Evolutionary conservation across 1,284 basidiomycete species (phyloP).

Genomic region (Leucocoprinus gongylophorus): DNA sequence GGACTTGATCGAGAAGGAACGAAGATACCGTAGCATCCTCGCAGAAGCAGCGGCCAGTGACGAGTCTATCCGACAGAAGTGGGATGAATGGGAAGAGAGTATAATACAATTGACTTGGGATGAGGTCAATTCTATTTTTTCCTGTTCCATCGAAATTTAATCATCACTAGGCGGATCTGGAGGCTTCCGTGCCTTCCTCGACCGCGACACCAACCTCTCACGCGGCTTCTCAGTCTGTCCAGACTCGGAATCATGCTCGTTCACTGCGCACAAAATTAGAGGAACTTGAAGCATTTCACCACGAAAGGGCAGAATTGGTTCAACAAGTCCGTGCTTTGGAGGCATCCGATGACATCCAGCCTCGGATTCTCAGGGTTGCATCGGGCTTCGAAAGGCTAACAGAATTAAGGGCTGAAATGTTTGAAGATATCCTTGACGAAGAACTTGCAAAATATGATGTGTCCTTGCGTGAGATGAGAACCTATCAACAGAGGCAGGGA

Average conservation of each 20-base stretch:
- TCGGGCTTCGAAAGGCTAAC: conserved; percentile 55
- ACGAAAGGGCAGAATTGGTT: conserved; percentile 55
- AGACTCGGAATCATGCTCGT: conserved; percentile 60
- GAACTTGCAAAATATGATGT: conserved; percentile 79
- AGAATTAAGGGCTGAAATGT: conserved; percentile 78
- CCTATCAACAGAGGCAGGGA: conserved; percentile 56
- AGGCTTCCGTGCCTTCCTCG: conserved; percentile 61
- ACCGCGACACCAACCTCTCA: conserved; percentile 35
- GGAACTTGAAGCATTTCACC: conserved; percentile 68
- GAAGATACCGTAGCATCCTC: conserved; percentile 68
- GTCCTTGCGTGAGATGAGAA: conserved; percentile 59
- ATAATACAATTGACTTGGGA: conserved; percentile 67
- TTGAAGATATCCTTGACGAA: conserved; percentile 75
- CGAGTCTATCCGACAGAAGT: conserved; percentile 68
- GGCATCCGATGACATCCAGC: conserved; percentile 70
- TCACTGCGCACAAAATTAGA: conserved; percentile 75
- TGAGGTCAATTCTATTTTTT: conserved; percentile 43
- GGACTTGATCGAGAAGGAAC: conserved; percentile 63
- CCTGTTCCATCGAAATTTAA: neutral
- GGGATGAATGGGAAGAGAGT: conserved; percentile 79
- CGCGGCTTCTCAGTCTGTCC: conserved; percentile 31
- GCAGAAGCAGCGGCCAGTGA: conserved; percentile 72
- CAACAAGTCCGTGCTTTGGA: conserved; percentile 60
- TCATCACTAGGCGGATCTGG: conserved; percentile 54
- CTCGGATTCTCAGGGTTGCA: conserved; percentile 64